phyloP scores from a whole-genome alignment of 2,329 filamentous ascomycete genomes.

The Incumbomyces lentus region DNA sequence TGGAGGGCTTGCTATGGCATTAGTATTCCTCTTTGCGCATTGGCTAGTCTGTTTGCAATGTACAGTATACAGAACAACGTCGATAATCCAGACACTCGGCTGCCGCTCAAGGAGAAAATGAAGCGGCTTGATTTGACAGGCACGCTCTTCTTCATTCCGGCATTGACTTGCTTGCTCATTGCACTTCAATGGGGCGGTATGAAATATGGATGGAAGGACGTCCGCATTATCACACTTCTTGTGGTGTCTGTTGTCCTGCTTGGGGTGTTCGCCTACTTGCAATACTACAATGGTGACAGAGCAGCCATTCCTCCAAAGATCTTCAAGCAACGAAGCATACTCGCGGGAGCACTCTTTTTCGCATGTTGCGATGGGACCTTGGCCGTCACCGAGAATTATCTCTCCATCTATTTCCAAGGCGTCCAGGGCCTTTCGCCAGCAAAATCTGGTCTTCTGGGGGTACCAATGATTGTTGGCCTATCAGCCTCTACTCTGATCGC shows the following conservation, averaged over 20 bases:
- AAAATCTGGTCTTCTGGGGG: conserved; percentile 9
- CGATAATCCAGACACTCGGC: not conserved
- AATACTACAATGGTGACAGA: conserved; percentile 18
- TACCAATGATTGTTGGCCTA: conserved; percentile 10
- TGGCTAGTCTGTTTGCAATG: not conserved
- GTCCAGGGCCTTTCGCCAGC: conserved; percentile 10
- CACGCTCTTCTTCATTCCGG: conserved; percentile 25
- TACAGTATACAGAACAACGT: not conserved
- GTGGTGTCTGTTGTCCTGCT: conserved; percentile 8
- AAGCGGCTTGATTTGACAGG: conserved; percentile 26
- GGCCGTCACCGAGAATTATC: conserved; percentile 8
- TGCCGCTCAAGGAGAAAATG: conserved; percentile 17
- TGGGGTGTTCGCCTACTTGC: conserved; percentile 10
- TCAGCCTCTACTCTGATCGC: conserved; percentile 2
- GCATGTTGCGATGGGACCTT: conserved; percentile 4
- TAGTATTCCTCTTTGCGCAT: conserved; percentile 34
- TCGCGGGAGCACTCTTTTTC: conserved; percentile 4
- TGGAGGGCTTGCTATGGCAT: conserved; percentile 33
- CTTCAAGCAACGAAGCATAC: conserved; percentile 11
- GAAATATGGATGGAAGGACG: conserved; percentile 8
- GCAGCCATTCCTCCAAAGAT: conserved; percentile 17
- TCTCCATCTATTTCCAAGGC: conserved; percentile 17
- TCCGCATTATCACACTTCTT: conserved; percentile 13
- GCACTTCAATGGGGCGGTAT: conserved; percentile 28
- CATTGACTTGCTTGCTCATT: conserved; percentile 20